A percentile compares a stretch with the other conserved stretches of the same genome.
These are phyloP conservation scores for Crepidotus variabilis DNA, from an alignment of 768 basidiomycete species.

Conservation along the genomic window DNA sequence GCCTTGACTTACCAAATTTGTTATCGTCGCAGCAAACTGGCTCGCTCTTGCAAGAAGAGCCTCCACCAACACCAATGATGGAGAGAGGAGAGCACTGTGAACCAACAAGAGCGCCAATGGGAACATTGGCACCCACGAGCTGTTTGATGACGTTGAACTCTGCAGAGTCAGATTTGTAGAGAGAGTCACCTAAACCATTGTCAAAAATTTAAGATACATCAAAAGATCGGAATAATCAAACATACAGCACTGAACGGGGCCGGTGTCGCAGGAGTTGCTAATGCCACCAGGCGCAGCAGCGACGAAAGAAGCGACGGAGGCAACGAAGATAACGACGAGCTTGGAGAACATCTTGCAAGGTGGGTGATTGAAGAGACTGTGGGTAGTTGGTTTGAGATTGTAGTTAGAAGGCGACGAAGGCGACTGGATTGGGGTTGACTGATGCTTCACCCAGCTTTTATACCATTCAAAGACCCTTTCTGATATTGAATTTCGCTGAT, in stretches of 20 bases:
- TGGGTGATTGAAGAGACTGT: background rate
- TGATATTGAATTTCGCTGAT: no score
- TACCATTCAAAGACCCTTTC: no score
- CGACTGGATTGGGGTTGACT: no score
- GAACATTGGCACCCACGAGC: slow-evolving; percentile 1
- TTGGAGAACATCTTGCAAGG: slow-evolving; percentile 5
- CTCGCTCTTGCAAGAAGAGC: slow-evolving; percentile 6
- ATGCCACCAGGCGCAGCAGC: slow-evolving; percentile 1
- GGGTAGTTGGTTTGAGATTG: background rate
- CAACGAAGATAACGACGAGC: slow-evolving; percentile 1
- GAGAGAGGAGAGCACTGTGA: slow-evolving; percentile 10
- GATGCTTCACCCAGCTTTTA: no score
- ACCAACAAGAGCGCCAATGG: slow-evolving; percentile 9
- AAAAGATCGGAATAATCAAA: background rate
- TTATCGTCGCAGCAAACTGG: slow-evolving; percentile 16
- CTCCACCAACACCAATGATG: slow-evolving; percentile 9
- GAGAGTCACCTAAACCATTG: slow-evolving; percentile 2
- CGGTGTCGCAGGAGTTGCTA: slow-evolving; percentile 14
- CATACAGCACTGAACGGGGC: slow-evolving; percentile 13
- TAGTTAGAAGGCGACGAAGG: no score
- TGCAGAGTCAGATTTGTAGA: background rate
- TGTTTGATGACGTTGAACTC: background rate
- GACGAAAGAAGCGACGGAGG: slow-evolving; percentile 3
- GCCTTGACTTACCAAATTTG: slow-evolving; percentile 9
- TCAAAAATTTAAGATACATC: background rate